Conservation (phyloP, 345 rosid genomes). For the Populus nigra region DNA sequence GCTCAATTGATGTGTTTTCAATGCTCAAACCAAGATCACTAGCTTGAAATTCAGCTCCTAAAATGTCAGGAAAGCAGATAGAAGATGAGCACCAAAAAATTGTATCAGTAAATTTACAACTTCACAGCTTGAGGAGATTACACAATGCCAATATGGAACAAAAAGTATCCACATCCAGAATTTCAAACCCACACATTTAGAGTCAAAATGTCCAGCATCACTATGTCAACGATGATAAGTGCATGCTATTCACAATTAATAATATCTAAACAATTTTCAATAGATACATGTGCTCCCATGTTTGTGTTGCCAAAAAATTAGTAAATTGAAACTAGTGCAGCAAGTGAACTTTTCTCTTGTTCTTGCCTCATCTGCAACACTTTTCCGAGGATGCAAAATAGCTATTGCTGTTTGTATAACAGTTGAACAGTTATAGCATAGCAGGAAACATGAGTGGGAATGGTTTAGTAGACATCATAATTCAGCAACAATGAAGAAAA, state of each 20-base stretch:
- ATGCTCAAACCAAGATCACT: slow-evolving; percentile 72
- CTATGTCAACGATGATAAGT: background rate
- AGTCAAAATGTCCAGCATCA: background rate
- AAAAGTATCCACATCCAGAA: background rate
- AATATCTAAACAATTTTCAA: background rate
- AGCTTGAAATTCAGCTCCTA: slow-evolving; percentile 94
- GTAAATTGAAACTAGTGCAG: background rate
- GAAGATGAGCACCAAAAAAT: background rate
- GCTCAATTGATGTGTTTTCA: slow-evolving; percentile 73
- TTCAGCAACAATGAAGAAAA: background rate
- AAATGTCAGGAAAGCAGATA: slow-evolving; percentile 9
- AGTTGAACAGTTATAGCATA: background rate
- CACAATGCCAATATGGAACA: background rate
- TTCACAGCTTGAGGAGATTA: background rate
- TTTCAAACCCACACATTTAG: background rate
- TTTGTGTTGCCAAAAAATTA: background rate
- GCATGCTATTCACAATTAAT: background rate
- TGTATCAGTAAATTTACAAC: background rate
- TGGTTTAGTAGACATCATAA: background rate
- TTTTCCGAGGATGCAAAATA: background rate
- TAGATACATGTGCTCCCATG: background rate
- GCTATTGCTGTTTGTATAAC: background rate
- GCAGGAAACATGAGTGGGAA: background rate
- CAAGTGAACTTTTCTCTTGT: background rate
- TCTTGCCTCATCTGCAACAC: background rate